Conservation (phyloP, 1,284 basidiomycete species). For the Heterobasidion parviporum region DNA sequence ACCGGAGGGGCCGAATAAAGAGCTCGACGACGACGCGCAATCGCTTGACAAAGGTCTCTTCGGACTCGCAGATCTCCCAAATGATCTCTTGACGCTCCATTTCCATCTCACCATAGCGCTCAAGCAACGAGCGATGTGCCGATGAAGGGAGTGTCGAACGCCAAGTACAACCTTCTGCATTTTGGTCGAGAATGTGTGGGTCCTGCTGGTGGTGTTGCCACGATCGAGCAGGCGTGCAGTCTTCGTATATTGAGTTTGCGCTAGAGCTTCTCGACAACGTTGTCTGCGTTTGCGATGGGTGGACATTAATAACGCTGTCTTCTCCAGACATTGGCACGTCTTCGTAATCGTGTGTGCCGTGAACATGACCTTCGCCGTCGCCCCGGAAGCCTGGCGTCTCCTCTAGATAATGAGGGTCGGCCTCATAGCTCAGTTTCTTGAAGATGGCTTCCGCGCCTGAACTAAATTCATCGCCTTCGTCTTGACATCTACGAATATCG, state of each 20-base stretch:
- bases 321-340: not conserved
- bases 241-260: not conserved
- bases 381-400: not conserved
- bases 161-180: slow-evolving; percentile 14
- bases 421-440: slow-evolving; percentile 26
- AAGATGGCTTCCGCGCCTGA: slow-evolving; percentile 46
- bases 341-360: not conserved
- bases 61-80: slow-evolving; percentile 59
- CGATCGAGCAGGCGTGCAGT: not conserved
- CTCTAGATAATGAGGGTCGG: not conserved
- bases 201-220: slow-evolving; percentile 1
- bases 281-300: not conserved
- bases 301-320: not conserved
- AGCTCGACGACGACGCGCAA: slow-evolving; percentile 56
- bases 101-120: slow-evolving; percentile 36
- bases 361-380: not conserved
- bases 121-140: slow-evolving; percentile 16
- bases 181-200: not conserved
- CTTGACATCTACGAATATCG: slow-evolving; percentile 32
- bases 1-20: slow-evolving; percentile 71
- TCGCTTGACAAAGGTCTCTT: slow-evolving; percentile 59
- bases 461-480: slow-evolving; percentile 33
- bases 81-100: slow-evolving; percentile 62
- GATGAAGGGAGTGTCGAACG: slow-evolving; percentile 17
- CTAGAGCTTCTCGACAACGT: not conserved